Base-by-base conservation (phyloP, 192 early-diverging fungal genomes). In the Entophlyctis luteolus region DNA sequence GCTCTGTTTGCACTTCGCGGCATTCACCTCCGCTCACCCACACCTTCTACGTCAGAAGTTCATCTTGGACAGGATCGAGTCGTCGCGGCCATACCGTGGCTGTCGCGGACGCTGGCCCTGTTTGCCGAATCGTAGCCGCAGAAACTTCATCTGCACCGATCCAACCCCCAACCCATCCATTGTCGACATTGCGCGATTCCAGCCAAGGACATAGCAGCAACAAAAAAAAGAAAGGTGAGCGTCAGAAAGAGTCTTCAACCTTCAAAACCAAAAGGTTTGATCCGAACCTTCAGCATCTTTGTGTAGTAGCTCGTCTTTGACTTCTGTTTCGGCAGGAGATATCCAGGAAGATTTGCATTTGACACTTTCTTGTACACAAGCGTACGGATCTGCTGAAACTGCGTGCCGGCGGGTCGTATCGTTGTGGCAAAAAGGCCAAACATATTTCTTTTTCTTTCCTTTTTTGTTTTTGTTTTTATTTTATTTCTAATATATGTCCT, bases 91-190 rank as follows among this genome's bases (percentile, higher is more conserved):
- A 48, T 81, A 81, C 4, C 70, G 38, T 18, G 80, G 80, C 25
- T 71, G 60, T 16, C 62, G 65, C 4, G 77, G 72, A 50, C 80
- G 54, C 65, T 77, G 80, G 16, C 72, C 72, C 29, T 60, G 23
- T 57, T 78, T 81, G n/a, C 80, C 80, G 48, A 62, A 58, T 31
- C 73, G 73, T 48, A 81, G 29, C 29, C 80, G 33, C 53, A 73
- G 73, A 60, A 73, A 81, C 70, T 81, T 81, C 77, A 79, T 77
- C 80, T 78, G 72, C 10, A 49, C 33, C 39, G n/a, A n/a, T n/a
- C 8, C n/a, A 8, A 42, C n/a, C n/a, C 39, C 8, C 10, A 28
- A 28, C 6, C 27, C n/a, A 28, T 14, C 6, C 50, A 28, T n/a
- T 10, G 50, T 28, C 27, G 36, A 42, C 39, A 42, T 12, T n/a